Percentiles rank a stretch among this genome's conserved stretches.
These are phyloP conservation scores for Stentor roeselii DNA, from an alignment of 73 alveolate genomes.

Conservation along the genomic window DNA sequence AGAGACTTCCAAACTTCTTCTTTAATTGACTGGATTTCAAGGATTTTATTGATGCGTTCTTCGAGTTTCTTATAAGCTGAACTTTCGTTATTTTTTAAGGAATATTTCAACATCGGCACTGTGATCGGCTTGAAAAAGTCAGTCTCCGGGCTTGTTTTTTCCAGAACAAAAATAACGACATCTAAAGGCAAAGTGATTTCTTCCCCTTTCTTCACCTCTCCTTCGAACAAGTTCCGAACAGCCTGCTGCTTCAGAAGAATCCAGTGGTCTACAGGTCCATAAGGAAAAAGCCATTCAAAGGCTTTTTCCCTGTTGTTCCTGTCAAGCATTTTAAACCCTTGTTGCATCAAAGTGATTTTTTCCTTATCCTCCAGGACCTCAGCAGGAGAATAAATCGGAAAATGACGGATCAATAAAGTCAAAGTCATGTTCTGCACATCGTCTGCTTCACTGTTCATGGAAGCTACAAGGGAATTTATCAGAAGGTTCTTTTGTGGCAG, in stretches of 20 bases:
- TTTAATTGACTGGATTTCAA: neutral
- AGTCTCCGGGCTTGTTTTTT: neutral
- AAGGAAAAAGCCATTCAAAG: neutral
- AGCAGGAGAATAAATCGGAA: neutral
- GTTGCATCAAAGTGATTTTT: neutral
- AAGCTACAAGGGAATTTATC: neutral
- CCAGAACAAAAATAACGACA: neutral
- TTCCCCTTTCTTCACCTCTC: neutral
- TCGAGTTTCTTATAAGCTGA: neutral
- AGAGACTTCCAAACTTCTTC: neutral
- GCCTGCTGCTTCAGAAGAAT: neutral
- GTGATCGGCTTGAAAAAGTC: neutral
- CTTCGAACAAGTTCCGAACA: neutral
- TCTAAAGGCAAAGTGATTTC: slow-evolving; percentile 1
- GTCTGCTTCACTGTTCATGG: neutral
- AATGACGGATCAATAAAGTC: neutral
- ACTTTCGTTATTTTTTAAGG: neutral
- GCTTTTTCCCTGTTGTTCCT: neutral
- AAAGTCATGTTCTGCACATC: neutral
- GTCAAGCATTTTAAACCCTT: neutral
- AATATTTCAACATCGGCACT: slow-evolving; percentile 5
- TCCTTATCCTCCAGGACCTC: neutral
- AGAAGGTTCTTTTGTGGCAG: neutral
- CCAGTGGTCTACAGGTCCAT: neutral
- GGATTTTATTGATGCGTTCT: neutral